phyloP scores from a whole-genome alignment of 1,139 yeast species.

The Candida mesenterica region DNA sequence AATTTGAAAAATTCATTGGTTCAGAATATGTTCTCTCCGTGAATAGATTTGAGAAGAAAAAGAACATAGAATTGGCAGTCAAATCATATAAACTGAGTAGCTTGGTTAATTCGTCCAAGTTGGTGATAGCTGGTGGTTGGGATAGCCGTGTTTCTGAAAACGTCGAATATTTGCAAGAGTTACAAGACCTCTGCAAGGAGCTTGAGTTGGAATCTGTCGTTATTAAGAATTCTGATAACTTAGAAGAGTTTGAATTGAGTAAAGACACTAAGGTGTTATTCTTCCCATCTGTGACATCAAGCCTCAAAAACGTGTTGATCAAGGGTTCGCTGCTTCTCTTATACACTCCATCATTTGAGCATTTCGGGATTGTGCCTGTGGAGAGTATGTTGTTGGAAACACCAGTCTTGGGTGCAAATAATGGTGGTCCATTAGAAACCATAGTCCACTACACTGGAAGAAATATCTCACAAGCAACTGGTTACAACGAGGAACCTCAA shows the following conservation, averaged over 20 bases:
- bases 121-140: constrained; percentile 90
- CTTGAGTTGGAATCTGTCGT: constrained; percentile 48
- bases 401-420: constrained; percentile 81
- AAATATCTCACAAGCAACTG: constrained; percentile 56
- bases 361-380: constrained; percentile 95
- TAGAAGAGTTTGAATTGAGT: constrained; percentile 1
- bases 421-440: constrained; percentile 94
- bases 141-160: constrained; percentile 77
- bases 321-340: constrained; percentile 57
- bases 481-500: constrained; percentile 65
- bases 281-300: constrained; percentile 73
- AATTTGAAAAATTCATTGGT: constrained; percentile 35
- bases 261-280: constrained; percentile 49
- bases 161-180: constrained; percentile 63
- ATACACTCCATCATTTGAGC: constrained; percentile 91
- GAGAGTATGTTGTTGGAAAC: constrained; percentile 87
- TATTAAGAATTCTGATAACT: constrained; percentile 36
- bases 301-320: constrained; percentile 64
- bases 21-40: constrained; percentile 62
- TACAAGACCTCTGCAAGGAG: constrained; percentile 48
- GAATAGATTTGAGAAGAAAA: constrained; percentile 86
- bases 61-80: constrained; percentile 77
- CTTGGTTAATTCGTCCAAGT: constrained; percentile 27
- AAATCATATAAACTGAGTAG: constrained; percentile 37
- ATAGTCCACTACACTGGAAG: constrained; percentile 46